Percentiles rank a stretch among this genome's conserved stretches.
These are phyloP conservation scores for Diplogelasinospora grovesii DNA, from an alignment of 495 filamentous ascomycete species.

Conservation along the genomic window DNA sequence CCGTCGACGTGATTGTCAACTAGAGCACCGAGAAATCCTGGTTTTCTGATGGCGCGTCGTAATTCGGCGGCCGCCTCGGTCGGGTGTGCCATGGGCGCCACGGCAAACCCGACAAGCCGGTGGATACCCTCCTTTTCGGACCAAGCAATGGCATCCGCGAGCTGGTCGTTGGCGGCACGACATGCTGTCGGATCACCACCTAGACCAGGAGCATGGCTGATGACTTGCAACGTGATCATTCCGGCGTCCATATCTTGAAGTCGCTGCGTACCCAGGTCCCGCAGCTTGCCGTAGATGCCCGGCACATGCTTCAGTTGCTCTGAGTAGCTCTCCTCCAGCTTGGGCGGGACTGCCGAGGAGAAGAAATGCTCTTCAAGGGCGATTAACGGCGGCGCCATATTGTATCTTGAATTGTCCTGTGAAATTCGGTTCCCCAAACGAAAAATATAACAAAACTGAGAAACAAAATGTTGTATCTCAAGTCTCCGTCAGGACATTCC, in stretches of 20 bases:
- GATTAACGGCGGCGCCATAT: conserved; percentile 33
- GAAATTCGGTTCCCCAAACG: too few species aligned
- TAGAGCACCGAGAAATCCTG: conserved; percentile 50
- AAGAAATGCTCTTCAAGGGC: conserved; percentile 58
- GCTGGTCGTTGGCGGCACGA: conserved; percentile 45
- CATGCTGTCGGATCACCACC: conserved; percentile 29
- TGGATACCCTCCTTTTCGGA: conserved; percentile 23
- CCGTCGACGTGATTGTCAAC: conserved; percentile 48
- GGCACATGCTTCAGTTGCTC: conserved; percentile 28
- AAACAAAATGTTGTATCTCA: too few species aligned
- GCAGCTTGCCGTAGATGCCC: conserved; percentile 24
- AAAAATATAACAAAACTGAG: too few species aligned
- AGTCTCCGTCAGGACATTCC: too few species aligned
- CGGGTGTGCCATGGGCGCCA: conserved; percentile 44
- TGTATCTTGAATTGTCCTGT: not conserved
- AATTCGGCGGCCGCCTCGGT: conserved; percentile 42
- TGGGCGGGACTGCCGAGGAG: conserved; percentile 26
- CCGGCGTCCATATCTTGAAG: conserved; percentile 46
- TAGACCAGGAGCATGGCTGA: conserved; percentile 45
- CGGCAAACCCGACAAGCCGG: conserved; percentile 50
- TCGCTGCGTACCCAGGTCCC: conserved; percentile 34
- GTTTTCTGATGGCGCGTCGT: conserved; percentile 36
- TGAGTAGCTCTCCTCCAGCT: conserved; percentile 10
- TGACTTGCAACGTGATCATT: conserved; percentile 47
- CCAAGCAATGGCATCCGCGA: conserved; percentile 37